Evolutionary conservation across 176 grass and related monocot species (phyloP).

Genomic region (Musa beccarii): DNA sequence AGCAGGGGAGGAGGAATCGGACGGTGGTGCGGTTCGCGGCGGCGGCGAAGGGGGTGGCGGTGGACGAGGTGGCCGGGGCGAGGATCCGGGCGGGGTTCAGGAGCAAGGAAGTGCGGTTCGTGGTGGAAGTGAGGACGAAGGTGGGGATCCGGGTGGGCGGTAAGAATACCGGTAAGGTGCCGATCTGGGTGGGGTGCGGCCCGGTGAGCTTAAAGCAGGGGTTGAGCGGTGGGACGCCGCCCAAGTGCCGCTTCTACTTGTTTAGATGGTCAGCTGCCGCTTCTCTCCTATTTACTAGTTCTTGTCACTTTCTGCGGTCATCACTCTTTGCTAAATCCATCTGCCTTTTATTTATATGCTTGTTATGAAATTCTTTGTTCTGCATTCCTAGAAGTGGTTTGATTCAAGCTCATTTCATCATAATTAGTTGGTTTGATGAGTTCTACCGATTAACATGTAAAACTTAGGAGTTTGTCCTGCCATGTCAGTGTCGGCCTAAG

Average conservation of each 20-base stretch:
- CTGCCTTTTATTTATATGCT: too few species aligned
- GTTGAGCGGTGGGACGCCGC: constrained; percentile 25
- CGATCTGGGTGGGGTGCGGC: constrained; percentile 43
- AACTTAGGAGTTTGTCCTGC: too few species aligned
- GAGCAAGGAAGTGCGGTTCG: constrained; percentile 33
- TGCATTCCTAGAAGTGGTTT: too few species aligned
- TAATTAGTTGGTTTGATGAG: too few species aligned
- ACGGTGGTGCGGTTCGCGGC: constrained; percentile 33
- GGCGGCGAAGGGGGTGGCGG: constrained; percentile 41
- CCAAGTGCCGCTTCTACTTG: constrained; percentile 61
- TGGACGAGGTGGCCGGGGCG: constrained; percentile 61
- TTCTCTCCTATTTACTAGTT: neutral
- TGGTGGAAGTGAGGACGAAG: constrained; percentile 50
- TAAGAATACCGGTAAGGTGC: constrained; percentile 45
- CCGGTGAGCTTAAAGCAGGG: constrained; percentile 45
- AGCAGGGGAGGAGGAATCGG: constrained; percentile 31
- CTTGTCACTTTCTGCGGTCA: neutral
- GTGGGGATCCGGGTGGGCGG: constrained; percentile 38
- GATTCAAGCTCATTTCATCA: too few species aligned
- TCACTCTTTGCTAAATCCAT: too few species aligned
- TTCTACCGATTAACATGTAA: too few species aligned
- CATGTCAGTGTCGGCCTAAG: too few species aligned
- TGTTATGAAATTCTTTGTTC: too few species aligned
- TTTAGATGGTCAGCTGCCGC: constrained; percentile 60
- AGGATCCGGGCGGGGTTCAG: constrained; percentile 44